Evolutionary conservation across 1,139 yeast genomes (phyloP).

Genomic region (Geotrichum phurueaensis): DNA sequence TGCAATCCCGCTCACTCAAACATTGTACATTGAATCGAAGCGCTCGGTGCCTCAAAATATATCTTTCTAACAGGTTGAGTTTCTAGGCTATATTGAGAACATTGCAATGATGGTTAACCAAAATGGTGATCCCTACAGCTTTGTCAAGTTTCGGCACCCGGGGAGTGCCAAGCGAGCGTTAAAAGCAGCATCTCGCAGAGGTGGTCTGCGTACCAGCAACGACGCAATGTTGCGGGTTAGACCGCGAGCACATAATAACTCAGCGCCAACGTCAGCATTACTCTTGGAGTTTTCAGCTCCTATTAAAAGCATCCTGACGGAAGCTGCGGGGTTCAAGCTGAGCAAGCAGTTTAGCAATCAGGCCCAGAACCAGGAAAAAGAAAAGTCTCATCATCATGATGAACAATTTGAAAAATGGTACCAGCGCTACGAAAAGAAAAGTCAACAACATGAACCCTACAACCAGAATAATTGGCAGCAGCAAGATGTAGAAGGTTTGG

Average conservation of each 20-base stretch:
- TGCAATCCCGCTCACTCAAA: background rate
- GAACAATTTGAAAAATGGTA: no score
- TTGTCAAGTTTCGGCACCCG: slow-evolving; percentile 3
- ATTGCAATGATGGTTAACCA: background rate
- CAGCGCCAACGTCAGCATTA: background rate
- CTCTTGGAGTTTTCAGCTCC: no score
- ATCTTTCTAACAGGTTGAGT: background rate
- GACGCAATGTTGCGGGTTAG: slow-evolving; percentile 6
- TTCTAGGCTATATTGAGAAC: slow-evolving; percentile 5
- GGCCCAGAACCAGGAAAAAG: no score
- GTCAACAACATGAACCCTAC: no score
- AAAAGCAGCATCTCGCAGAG: background rate
- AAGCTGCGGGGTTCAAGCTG: no score
- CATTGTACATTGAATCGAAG: background rate
- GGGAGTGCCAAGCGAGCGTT: slow-evolving; percentile 8
- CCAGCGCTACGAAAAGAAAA: no score
- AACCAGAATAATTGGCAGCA: no score
- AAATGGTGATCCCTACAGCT: slow-evolving; percentile 7
- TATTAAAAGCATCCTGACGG: no score
- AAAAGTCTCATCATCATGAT: no score
- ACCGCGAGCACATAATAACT: slow-evolving; percentile 1
- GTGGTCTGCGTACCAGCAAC: background rate
- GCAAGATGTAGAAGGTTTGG: background rate
- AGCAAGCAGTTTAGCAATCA: no score
- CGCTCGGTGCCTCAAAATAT: background rate